Evolutionary conservation across 441 rosid species (phyloP), one percentile per base, ranked within the genome.

Genomic region (Lepidium campestre): DNA sequence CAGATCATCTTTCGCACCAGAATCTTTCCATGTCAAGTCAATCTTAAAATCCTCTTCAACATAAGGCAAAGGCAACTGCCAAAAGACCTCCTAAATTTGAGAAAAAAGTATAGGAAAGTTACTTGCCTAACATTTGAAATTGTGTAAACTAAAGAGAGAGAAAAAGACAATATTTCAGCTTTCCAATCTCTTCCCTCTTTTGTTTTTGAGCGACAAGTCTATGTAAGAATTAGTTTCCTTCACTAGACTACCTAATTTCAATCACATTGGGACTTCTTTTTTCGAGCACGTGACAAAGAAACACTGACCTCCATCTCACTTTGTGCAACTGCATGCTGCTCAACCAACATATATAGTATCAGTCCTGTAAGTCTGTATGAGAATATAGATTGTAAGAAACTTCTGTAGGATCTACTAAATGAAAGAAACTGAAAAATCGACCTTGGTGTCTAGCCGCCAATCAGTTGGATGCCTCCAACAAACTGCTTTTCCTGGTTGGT

Each of bases 391-490:
- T 15, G 29, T 34, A 62, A 31, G 36, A 62, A 47, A 22, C 8
- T 22, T 18, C n/a, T 15, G 17, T 11, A 29, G 7, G 37, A 14
- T 54, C 8, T 17, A 11, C 15, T 15, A 4, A 68, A 50, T 8
- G 57, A 39, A 73, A 80, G 77, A 79, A 82, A 29, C 85, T 85
- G 79, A 79, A 90, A 85, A 79, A 80, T 80, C 68, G 87, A 93
- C 99, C 99, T 91, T 79, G 68, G 39, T 77, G 77, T 87, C 80
- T 60, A 76, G 79, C 39, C 77, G 80, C 97, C 97, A 93, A 57
- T 90, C 57, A 74, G 84, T 54, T 46, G 83, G 83, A 77, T 93
- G 99, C 78, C 93, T 85, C 99, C 99, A 93, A 76, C 99, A 93
- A 77, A 93, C 59, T 48, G 85, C 96, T 72, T 59, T 78, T 58